Evolutionary conservation across 345 rosid species (phyloP), one percentile per base, ranked within the genome.

Genomic region (Sisymbrium irio): DNA sequence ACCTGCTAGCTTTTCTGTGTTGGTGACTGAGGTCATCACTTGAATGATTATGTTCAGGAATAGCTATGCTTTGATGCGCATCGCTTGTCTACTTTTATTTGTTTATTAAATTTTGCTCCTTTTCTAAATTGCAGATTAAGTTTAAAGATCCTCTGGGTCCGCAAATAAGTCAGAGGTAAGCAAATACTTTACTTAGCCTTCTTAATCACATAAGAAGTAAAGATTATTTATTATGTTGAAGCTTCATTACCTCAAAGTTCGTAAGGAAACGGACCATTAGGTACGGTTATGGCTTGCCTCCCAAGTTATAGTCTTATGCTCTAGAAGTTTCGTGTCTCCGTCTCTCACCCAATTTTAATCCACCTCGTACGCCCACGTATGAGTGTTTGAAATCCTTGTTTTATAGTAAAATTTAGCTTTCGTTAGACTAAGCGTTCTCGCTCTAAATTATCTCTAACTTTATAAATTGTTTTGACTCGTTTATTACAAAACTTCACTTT

Each of bases 111-210:
- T 39, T 55, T 35, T 61, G 10, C n/a, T 62, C 46, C 6, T 55
- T 72, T 46, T 27, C 42, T 57, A 58, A 37, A 74, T 66, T 59
- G 73, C 62, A 67, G 78, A 49, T 61, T 50, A 75, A 67, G 78
- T 20, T 67, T 60, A 13, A 59, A 67, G 63, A 67, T 67, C 69
- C 15, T 74, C 49, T 50, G 73, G 65, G 74, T 51, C 78, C 74
- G 68, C 69, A 60, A 67, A 75, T 50, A 50, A 67, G 55, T 61
- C 53, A 60, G 40, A 50, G 69, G 78, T 75, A 75, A 67, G 74
- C 68, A 75, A 67, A 60, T 67, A 60, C 69, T 60, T 60, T 40
- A 67, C 78, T 50, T 75, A 60, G 47, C 55, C 69, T 40, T 75
- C 63, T 32, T 67, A 51, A 67, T 75, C 47, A 50, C 78, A 41